Percentiles rank a stretch among this genome's conserved stretches.
Evolutionary conservation across 177 flowering plant species (phyloP).

Genomic region (Vitis hybrid): DNA sequence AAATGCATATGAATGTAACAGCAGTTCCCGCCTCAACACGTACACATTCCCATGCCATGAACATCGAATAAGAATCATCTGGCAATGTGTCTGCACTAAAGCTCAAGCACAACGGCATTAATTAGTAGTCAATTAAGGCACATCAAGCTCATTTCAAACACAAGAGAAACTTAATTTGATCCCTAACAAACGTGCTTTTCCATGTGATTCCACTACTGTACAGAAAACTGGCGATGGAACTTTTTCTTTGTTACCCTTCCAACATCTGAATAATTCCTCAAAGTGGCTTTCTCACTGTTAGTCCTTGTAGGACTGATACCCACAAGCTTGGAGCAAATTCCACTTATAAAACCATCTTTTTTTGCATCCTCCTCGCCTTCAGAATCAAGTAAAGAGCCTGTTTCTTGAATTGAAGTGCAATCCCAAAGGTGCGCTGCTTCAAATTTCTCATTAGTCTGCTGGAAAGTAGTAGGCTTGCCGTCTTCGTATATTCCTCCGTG

Average conservation of each 20-base stretch:
- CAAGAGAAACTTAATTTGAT: no score
- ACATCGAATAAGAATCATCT: no score
- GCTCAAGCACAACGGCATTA: no score
- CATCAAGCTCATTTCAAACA: no score
- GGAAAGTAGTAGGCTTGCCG: neutral
- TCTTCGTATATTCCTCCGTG: constrained; percentile 13
- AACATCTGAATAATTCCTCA: constrained; percentile 38
- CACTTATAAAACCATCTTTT: constrained; percentile 9
- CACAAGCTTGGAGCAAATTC: constrained; percentile 28
- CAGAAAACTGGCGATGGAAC: constrained; percentile 34
- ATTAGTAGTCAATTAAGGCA: no score
- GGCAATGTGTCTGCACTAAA: no score
- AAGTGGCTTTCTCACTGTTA: constrained; percentile 12
- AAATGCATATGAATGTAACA: no score
- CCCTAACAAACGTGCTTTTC: no score
- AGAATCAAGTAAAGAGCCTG: constrained; percentile 30
- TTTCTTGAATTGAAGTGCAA: constrained; percentile 26
- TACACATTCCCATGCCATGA: no score
- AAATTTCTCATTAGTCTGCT: neutral
- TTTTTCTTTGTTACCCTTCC: constrained; percentile 35
- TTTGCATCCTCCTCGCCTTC: constrained; percentile 19
- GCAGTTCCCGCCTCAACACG: no score
- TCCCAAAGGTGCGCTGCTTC: constrained; percentile 33
- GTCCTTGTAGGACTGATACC: constrained; percentile 10
- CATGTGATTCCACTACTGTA: neutral